Percentiles rank a stretch among this genome's conserved stretches.
phyloP scores from a whole-genome alignment of 2,329 filamentous ascomycete species.

The Esteya vermicola region DNA sequence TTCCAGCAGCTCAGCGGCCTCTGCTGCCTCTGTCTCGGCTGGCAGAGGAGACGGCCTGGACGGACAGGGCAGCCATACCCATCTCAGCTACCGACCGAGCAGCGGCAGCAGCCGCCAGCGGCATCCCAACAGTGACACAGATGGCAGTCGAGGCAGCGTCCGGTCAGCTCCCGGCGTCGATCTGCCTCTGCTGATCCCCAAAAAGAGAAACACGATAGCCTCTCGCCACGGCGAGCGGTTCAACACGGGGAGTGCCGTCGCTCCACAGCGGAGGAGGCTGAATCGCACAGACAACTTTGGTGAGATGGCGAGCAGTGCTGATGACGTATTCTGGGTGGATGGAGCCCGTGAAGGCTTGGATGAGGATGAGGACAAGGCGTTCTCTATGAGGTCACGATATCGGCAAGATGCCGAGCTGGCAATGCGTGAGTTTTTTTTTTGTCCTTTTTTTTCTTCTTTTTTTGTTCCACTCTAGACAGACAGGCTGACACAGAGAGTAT shows the following conservation, averaged over 20 bases:
- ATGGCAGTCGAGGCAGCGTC: constrained; percentile 14
- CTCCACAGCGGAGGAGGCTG: neutral
- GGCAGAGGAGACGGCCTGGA: no score
- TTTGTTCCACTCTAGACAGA: no score
- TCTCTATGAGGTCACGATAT: neutral
- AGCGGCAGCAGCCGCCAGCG: neutral
- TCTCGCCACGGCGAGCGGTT: constrained; percentile 4
- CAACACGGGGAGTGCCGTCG: neutral
- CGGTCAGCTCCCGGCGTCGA: constrained; percentile 12
- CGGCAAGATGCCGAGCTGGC: neutral
- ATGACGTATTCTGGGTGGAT: no score
- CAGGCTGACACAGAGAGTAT: neutral
- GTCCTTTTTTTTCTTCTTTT: no score
- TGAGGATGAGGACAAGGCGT: neutral
- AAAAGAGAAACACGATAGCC: constrained; percentile 14
- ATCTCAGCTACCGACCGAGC: no score
- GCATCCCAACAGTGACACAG: constrained; percentile 12
- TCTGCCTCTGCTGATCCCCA: constrained; percentile 19
- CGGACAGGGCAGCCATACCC: no score
- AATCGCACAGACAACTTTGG: constrained; percentile 7
- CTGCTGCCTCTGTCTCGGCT: no score
- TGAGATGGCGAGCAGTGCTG: no score
- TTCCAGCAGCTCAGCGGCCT: neutral
- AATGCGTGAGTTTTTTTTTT: neutral
- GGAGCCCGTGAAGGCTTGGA: no score